Evolutionary conservation across 495 filamentous ascomycete species (phyloP).

Genomic region (Aspergillus incahuasiensis): DNA sequence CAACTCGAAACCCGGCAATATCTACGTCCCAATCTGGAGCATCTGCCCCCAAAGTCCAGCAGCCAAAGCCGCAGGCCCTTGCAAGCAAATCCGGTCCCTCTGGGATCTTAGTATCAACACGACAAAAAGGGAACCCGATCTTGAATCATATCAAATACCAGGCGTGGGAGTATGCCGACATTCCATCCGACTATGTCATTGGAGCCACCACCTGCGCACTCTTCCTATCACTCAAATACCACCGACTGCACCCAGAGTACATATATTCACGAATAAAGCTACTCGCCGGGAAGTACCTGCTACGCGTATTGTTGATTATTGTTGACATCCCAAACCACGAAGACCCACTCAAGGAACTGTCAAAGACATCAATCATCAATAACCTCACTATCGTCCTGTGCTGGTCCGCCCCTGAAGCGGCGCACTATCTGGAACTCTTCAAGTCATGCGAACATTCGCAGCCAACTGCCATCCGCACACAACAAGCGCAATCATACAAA

Average conservation of each 20-base stretch:
- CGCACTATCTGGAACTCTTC: constrained; percentile 87
- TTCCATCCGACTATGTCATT: constrained; percentile 86
- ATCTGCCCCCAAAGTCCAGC: constrained; percentile 58
- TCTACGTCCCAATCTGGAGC: constrained; percentile 26
- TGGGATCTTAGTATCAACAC: constrained; percentile 75
- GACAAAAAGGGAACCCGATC: constrained; percentile 94
- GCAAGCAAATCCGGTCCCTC: constrained; percentile 63
- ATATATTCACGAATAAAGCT: constrained; percentile 86
- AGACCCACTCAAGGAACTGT: constrained; percentile 72
- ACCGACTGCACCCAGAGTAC: constrained; percentile 95
- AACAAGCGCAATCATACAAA: constrained; percentile 76
- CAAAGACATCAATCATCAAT: constrained; percentile 86
- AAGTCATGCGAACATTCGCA: constrained; percentile 87
- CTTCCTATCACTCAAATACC: constrained; percentile 94
- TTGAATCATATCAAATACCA: constrained; percentile 73
- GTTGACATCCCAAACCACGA: constrained; percentile 90
- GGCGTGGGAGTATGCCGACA: constrained; percentile 97
- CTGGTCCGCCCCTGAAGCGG: constrained; percentile 91
- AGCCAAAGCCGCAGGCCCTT: constrained; percentile 82
- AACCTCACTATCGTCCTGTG: constrained; percentile 87
- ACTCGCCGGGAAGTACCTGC: constrained; percentile 73
- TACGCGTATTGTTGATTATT: constrained; percentile 81
- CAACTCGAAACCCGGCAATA: constrained; percentile 14
- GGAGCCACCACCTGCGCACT: constrained; percentile 85
- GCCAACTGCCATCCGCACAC: constrained; percentile 73